Percentiles rank a stretch among this genome's conserved stretches.
These are phyloP conservation scores for Lactifluus rugatus DNA, from an alignment of 768 basidiomycete genomes.

Conservation along the genomic window DNA sequence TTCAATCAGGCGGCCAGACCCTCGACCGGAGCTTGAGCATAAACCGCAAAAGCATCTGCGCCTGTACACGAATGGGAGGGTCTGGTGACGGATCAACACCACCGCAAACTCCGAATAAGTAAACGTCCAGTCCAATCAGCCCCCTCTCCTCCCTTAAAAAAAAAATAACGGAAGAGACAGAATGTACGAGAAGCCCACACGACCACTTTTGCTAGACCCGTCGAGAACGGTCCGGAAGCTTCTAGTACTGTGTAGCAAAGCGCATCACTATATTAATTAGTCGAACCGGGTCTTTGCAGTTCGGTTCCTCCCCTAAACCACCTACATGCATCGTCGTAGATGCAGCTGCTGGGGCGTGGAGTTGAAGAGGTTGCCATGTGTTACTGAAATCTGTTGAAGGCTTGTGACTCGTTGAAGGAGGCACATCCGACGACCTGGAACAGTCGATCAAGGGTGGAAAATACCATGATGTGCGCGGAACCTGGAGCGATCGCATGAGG, in stretches of 20 bases:
- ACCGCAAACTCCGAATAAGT: not conserved
- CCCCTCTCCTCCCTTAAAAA: not conserved
- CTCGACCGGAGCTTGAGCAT: not conserved
- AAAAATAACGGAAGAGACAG: not conserved
- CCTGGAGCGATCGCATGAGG: not conserved
- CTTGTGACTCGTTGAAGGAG: not conserved
- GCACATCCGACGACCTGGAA: constrained; percentile 2
- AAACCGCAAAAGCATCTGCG: not conserved
- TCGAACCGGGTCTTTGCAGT: not conserved
- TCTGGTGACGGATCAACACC: not conserved
- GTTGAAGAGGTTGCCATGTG: no score
- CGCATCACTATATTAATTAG: not conserved
- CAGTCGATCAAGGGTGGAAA: not conserved
- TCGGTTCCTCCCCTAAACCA: not conserved
- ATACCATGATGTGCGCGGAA: not conserved
- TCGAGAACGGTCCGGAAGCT: not conserved
- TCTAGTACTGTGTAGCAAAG: not conserved
- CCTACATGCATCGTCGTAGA: no score
- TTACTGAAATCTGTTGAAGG: no score
- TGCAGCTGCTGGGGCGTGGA: no score
- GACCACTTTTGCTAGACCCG: not conserved
- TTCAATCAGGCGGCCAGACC: not conserved
- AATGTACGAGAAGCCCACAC: not conserved
- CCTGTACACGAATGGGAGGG: not conserved
- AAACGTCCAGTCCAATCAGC: not conserved